phyloP scores from a whole-genome alignment of 2,329 filamentous ascomycete species.

The Cladophialophora bantiana region DNA sequence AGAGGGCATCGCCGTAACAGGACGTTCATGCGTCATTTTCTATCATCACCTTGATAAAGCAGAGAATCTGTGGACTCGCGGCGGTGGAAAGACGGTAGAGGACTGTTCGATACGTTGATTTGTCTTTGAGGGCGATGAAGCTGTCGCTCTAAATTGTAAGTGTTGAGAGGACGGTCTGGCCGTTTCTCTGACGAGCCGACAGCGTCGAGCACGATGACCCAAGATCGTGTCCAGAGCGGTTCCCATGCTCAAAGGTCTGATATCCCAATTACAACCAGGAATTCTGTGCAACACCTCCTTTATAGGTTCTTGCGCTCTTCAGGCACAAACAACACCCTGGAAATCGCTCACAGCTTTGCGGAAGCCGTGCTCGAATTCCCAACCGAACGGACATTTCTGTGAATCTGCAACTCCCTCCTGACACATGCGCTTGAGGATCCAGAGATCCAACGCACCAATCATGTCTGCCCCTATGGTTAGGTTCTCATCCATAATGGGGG shows the following conservation, averaged over 20 bases:
- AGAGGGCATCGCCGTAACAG: too few species aligned
- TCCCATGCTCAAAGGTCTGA: not conserved
- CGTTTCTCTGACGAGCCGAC: too few species aligned
- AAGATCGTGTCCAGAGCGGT: not conserved
- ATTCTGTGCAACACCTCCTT: not conserved
- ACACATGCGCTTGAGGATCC: constrained; percentile 62
- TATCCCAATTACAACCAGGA: not conserved
- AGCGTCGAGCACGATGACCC: too few species aligned
- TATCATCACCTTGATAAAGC: too few species aligned
- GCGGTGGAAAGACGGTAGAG: too few species aligned
- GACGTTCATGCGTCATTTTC: too few species aligned
- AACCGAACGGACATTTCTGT: constrained; percentile 40
- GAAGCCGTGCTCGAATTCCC: constrained; percentile 54
- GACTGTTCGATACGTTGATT: too few species aligned
- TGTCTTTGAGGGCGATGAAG: too few species aligned
- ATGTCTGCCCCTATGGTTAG: constrained; percentile 51
- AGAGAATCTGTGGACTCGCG: too few species aligned
- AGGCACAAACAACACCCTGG: constrained; percentile 1
- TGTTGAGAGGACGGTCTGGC: too few species aligned
- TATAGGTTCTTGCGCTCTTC: not conserved
- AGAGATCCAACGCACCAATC: constrained; percentile 66
- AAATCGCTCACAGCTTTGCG: constrained; percentile 47
- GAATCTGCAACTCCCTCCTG: constrained; percentile 58
- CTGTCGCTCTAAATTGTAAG: too few species aligned
- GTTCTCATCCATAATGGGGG: not conserved